Base-by-base conservation (phyloP, 1,284 basidiomycete genomes). In the Ceratobasidium sp. region DNA sequence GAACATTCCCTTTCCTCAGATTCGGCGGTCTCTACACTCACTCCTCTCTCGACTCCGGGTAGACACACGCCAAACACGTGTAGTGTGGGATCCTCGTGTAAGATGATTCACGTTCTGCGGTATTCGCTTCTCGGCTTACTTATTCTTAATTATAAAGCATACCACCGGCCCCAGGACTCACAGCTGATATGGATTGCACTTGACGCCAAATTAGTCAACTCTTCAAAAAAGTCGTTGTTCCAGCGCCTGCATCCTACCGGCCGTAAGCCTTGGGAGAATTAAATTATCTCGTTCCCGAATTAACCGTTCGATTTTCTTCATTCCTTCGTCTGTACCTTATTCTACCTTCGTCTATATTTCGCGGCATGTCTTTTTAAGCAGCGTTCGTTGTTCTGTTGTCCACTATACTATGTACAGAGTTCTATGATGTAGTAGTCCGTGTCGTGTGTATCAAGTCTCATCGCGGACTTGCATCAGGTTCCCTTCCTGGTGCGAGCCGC, bases 401-500 rank as follows among this genome's bases (percentile, higher is more conserved):
- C 15, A 15, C 22, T 44, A 22, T 47, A 44, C 29, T 62, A 27
- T 47, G 24, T 47, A 47, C n/a, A 47, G 3, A 19, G n/a, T 45
- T 44, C 7, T 62, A 47, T 22, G 24, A 27, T 62, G 59, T 62
- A 62, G 41, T 14, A 62, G 44, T 47, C 36, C 56, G 33, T 44
- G n/a, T 14, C 36, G 36, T 45, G 36, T 41, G 36, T 41, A 41
- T 11, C 6, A 41, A 41, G 36, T 41, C 36, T 41, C 36, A 11
- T 41, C 11, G 36, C 11, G 36, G 36, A 11, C 36, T 41, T 41
- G 36, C 11, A 41, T 41, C 36, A 41, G 11, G 6, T 29, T 24
- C 53, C 24, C 17, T 65, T n/a, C 33, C 48, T 65, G 17, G 29
- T 29, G 27, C 51, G 57, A 7, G 64, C 59, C 15, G 75, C 76